Percentiles rank a stretch among this genome's conserved stretches.
Evolutionary conservation across 2,329 filamentous ascomycete genomes (phyloP).

Genomic region (Didymella segeticola): DNA sequence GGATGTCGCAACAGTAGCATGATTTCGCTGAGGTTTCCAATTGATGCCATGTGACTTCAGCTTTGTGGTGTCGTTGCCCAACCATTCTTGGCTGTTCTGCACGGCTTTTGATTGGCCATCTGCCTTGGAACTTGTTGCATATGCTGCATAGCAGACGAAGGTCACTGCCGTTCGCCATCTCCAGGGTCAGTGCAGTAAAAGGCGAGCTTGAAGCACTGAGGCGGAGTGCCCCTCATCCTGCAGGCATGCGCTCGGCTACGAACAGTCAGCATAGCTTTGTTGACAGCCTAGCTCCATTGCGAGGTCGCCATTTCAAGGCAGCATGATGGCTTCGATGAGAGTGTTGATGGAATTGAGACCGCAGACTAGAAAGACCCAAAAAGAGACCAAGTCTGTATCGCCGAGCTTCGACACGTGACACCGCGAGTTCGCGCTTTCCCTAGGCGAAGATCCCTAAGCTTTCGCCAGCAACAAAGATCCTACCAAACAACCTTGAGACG

Average conservation of each 20-base stretch:
- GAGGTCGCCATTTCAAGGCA: neutral
- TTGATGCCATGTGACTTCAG: too few relatives aligned
- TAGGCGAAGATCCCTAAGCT: neutral
- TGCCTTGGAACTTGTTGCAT: too few relatives aligned
- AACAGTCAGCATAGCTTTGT: neutral
- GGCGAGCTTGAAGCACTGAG: too few relatives aligned
- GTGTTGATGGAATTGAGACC: neutral
- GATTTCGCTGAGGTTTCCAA: too few relatives aligned
- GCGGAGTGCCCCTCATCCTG: neutral
- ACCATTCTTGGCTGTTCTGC: too few relatives aligned
- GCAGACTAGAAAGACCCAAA: too few relatives aligned
- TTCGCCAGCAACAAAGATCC: neutral
- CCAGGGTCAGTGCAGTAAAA: too few relatives aligned
- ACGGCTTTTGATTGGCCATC: too few relatives aligned
- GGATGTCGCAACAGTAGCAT: neutral
- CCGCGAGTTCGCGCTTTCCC: constrained; percentile 6
- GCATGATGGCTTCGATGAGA: neutral
- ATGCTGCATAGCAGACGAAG: too few relatives aligned
- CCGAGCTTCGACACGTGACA: constrained; percentile 1
- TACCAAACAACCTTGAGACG: neutral
- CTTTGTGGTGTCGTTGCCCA: too few relatives aligned
- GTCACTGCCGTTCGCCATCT: too few relatives aligned
- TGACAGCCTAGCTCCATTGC: neutral
- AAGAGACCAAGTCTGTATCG: too few relatives aligned
- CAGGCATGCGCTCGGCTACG: neutral